Percentiles rank a stretch among this genome's conserved stretches.
phyloP scores from a whole-genome alignment of 2,329 filamentous ascomycete species.

The Diplodia sapinea region DNA sequence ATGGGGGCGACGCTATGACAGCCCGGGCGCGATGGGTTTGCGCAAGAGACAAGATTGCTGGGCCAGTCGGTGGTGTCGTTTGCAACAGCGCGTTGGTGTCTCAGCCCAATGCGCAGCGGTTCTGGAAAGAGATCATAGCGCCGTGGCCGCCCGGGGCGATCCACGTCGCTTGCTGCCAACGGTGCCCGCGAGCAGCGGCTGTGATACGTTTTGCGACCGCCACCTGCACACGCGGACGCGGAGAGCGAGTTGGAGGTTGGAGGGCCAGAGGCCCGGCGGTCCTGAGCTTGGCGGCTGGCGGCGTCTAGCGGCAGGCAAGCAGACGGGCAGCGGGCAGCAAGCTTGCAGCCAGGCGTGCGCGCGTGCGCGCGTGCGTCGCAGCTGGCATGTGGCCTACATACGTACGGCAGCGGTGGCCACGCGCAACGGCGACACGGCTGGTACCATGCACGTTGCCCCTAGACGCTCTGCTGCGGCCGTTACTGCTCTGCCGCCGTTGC shows the following conservation, averaged over 20 bases:
- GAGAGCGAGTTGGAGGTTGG: slow-evolving; percentile 19
- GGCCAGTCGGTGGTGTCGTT: slow-evolving; percentile 25
- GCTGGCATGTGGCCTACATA: slow-evolving; percentile 13
- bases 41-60: slow-evolving; percentile 29
- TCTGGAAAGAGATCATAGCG: slow-evolving; percentile 27
- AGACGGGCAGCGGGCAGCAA: slow-evolving; percentile 11
- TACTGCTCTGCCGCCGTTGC: slow-evolving; percentile 6
- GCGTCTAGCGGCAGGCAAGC: slow-evolving; percentile 4
- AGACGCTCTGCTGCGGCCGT: not conserved
- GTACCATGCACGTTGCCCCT: not conserved
- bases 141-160: slow-evolving; percentile 24
- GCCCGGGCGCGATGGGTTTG: slow-evolving; percentile 16
- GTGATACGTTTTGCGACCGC: slow-evolving; percentile 29
- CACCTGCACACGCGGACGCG: slow-evolving; percentile 28
- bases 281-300: slow-evolving; percentile 25
- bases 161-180: slow-evolving; percentile 6
- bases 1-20: slow-evolving; percentile 27
- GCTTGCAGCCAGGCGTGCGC: not conserved
- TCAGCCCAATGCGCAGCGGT: slow-evolving; percentile 21
- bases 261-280: slow-evolving; percentile 14
- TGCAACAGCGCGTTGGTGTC: slow-evolving; percentile 23
- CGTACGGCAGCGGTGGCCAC: slow-evolving; percentile 13
- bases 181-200: slow-evolving; percentile 15
- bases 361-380: not conserved
- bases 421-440: slow-evolving; percentile 24